Base-by-base conservation (phyloP, 1,139 yeast genomes). In the Meyerozyma carpophila region DNA sequence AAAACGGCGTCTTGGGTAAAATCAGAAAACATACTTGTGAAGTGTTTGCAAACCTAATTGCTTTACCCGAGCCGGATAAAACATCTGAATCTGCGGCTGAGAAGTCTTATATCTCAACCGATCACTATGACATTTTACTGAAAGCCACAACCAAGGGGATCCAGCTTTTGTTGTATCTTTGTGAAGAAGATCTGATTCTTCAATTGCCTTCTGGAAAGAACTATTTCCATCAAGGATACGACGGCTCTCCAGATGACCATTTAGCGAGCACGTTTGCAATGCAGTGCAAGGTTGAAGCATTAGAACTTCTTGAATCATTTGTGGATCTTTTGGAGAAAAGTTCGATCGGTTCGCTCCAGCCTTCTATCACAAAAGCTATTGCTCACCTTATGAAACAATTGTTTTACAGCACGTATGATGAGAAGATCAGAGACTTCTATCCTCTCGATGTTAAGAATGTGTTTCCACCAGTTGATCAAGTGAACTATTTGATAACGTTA, bases 401-500 rank as follows among this genome's bases (percentile, higher is more conserved):
- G 5, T 68, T 62, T 46, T 55, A 46, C 52, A 58, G 44, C 51
- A 59, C 43, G 45, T 61, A 43, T 50, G 65, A 50, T 47, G 51
- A 26, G 41, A 42, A 13, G 68, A 74, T 32, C 50, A 63, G 41
- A 46, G 74, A 50, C 2, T 66, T 66, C 39, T 68, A 72, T 41
- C 77, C 79, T 7, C 63, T 82, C 28, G 60, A 68, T 14, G 70
- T 79, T 65, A 62, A 65, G 36, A 69, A 71, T 37, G 78, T 80
- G 3, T 59, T 71, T 5, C 82, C 83, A 9, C 75, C 86, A 0
- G 65, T 67, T n/a, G 68, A 68, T 8, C 77, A 79, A 50, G 59
- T 77, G 8, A 68, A 72, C 5, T 79, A 75, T 48, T 61, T 83
- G 41, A 58, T 59, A 8, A 57, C 61, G 1, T 52, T 71, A n/a